Base-by-base conservation (phyloP, 192 early-diverging fungal species). In the Physocladia obscura region DNA sequence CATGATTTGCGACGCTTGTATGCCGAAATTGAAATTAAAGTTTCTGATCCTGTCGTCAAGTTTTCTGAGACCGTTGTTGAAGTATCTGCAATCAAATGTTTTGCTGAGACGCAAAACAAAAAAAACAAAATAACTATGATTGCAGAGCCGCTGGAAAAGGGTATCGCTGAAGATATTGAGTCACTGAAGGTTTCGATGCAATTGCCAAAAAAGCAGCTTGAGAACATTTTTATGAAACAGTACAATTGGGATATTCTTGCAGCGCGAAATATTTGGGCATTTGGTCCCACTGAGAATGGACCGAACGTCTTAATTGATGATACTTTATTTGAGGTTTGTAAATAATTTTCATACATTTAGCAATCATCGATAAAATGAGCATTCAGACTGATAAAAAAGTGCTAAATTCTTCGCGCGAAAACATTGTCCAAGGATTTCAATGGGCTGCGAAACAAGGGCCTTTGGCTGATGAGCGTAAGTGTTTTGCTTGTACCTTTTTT, bases 41-140 rank as follows among this genome's bases (percentile, higher is more conserved):
- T 99, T n/a, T 89, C 95, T 0, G 96, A 99, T 76, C 96, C 97
- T 4, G 94, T 96, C 15, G 96, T 98, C 13, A 81, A 87, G 55
- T 98, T 99, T 79, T 90, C 92, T 57, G 97, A 99, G 73, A 97
- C 95, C 4, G 95, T 97, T 0, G 86, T 93, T 0, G 96, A 98
- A 77, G 95, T 92, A 6, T 95, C 93, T 29, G 81, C 92, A 8
- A 79, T 98, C 63, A 95, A 96, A 65, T 96, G 94, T 71, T 96
- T 92, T 85, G 97, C 94, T 4, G 93, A 97, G 74, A 96, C 97
- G 19, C 93, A 95, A n/a, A 99, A 99, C 79, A 94, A 94, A 78
- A 95, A 95, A 92, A 99, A 99, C 87, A 92, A 96, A 56, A 69
- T 99, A 44, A 96, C 95, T 1, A 93, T 97, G 83, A 94, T 99